phyloP scores from a whole-genome alignment of 306 rosid genomes.

The Prunus mira region DNA sequence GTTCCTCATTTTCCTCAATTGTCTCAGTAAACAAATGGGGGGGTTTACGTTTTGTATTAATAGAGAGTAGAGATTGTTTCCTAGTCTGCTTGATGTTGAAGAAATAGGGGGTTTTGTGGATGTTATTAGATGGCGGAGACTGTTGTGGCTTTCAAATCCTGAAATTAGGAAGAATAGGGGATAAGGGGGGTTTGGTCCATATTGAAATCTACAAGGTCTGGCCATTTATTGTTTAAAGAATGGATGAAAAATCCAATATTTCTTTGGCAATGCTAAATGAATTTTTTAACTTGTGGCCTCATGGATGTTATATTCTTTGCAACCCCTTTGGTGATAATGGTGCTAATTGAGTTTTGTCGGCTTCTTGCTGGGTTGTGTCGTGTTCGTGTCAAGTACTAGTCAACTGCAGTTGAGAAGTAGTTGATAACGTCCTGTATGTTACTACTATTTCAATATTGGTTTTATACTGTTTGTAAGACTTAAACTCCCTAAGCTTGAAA shows the following conservation, averaged over 20 bases:
- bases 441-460: neutral
- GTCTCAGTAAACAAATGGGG: neutral
- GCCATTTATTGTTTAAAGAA: neutral
- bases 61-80: neutral
- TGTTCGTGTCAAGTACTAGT: neutral
- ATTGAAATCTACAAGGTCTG: neutral
- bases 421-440: neutral
- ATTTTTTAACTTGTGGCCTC: neutral
- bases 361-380: neutral
- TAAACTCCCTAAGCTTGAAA: neutral
- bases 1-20: neutral
- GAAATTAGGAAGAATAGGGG: slow-evolving; percentile 5
- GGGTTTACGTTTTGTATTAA: neutral
- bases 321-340: neutral
- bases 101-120: neutral
- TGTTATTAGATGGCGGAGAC: neutral
- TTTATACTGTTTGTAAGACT: neutral
- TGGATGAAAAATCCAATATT: neutral
- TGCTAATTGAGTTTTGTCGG: neutral
- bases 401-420: neutral
- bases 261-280: no score
- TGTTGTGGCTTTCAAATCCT: neutral
- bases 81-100: neutral
- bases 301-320: neutral
- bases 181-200: neutral